phyloP scores from a whole-genome alignment of 2,329 filamentous ascomycete species.

The Fusarium mexicanum region DNA sequence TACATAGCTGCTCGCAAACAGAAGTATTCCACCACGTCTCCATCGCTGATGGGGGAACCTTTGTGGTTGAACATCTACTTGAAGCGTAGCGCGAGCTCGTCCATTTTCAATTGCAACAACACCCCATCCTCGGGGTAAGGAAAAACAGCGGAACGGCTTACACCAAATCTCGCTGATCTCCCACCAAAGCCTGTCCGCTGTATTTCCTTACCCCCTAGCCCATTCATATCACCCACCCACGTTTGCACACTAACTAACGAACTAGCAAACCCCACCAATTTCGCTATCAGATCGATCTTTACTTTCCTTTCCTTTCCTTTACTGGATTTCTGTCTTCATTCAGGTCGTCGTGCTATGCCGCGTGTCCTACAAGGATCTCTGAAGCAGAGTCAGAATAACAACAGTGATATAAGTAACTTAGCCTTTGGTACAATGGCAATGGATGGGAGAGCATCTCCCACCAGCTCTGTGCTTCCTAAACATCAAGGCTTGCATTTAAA shows the following conservation, averaged over 20 bases:
- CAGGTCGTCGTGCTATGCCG: not conserved
- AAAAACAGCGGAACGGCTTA: no score
- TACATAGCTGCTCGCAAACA: not conserved
- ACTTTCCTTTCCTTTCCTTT: not conserved
- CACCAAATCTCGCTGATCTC: no score
- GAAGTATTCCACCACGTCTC: conserved; percentile 3
- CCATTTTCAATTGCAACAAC: conserved; percentile 11
- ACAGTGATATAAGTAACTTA: not conserved
- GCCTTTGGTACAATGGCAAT: not conserved
- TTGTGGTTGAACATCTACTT: conserved; percentile 19
- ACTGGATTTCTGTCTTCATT: not conserved
- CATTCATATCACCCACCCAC: conserved; percentile 3
- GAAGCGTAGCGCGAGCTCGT: conserved; percentile 18
- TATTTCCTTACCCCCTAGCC: no score
- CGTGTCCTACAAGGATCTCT: not conserved
- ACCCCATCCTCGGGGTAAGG: no score
- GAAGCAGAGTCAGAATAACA: not conserved
- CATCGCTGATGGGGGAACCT: conserved; percentile 10
- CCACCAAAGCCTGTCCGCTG: no score
- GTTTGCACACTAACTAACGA: not conserved
- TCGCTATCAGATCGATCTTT: conserved; percentile 15
- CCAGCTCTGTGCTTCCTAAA: not conserved
- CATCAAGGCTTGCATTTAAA: conserved; percentile 2
- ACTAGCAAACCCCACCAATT: conserved; percentile 18
- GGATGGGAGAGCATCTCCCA: not conserved